Base-by-base conservation (phyloP, 371 early-diverging fungal species). In the Mucor velutinosus region DNA sequence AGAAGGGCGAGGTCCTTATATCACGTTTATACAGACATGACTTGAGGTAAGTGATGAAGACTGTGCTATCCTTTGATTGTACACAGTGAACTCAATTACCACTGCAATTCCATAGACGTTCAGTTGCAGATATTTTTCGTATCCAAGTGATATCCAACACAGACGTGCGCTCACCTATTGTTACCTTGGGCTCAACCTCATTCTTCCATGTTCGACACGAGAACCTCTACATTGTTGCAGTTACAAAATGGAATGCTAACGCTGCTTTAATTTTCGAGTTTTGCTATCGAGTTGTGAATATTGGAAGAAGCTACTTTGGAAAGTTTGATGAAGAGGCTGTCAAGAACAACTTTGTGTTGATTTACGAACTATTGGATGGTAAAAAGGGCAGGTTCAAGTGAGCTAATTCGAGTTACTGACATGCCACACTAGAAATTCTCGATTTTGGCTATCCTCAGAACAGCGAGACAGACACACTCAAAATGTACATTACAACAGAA, bases 1-100 rank as follows among this genome's bases (percentile, higher is more conserved):
- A 93, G 69, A 97, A 97, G 75, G 98, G 99, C 37, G 98, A 98
- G 76, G 96, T 97, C n/a, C 94, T 98, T 62, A 97, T 98, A 69
- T 96, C 97, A 25, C 87, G 98, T 65, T 81, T 95, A 25, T 98
- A 96, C 76, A 89, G 98, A 39, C 93, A 93, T 67, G 99, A 98
- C 76, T 86, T 95, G 51, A 95, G 94, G 97, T 96, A 87, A 76
- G 78, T 33, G 43, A 3, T n/a, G 41, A n/a, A 25, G n/a, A 19
- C 41, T 17, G 41, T 4, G 17, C 11, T 5, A 17, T 17, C 4
- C 17, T 17, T 17, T 4, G 41, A 53, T 14, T 2, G 1, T 2
- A 6, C n/a, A 21, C 21, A 47, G 21, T 21, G 4, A 11, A 47
- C n/a, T 47, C 21, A 47, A 47, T 21, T 21, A 21, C 3, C 47